A percentile compares a stretch with the other conserved stretches of the same genome.
phyloP scores from a whole-genome alignment of 768 basidiomycete genomes.

The Suillus clintonianus region DNA sequence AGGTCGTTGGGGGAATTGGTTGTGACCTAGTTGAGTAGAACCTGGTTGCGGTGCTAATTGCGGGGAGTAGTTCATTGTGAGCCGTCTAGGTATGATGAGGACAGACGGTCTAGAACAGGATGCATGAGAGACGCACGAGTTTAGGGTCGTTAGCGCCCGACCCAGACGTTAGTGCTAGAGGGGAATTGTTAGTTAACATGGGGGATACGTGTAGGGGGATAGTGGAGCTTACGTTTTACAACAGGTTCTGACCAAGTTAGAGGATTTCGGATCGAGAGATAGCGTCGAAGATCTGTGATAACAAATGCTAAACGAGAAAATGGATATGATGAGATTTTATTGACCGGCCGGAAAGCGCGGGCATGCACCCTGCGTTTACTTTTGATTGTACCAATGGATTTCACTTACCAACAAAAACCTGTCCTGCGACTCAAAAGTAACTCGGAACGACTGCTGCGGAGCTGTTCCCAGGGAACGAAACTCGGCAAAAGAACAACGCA shows the following conservation, averaged over 20 bases:
- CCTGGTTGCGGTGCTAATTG: conserved; percentile 10
- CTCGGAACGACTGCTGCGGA: conserved; percentile 21
- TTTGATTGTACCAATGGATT: conserved; percentile 11
- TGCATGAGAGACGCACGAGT: conserved; percentile 6
- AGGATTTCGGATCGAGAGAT: conserved; percentile 13
- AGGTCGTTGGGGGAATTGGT: conserved; percentile 22
- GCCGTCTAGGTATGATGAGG: neutral
- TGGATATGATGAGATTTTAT: conserved; percentile 12
- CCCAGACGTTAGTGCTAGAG: conserved; percentile 5
- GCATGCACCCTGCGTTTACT: conserved; percentile 4
- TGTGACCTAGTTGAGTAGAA: conserved; percentile 20
- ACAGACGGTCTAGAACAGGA: neutral
- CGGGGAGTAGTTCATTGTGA: neutral
- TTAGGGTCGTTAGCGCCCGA: conserved; percentile 14
- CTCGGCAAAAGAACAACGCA: conserved; percentile 9
- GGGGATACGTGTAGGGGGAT: neutral
- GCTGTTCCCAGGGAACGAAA: conserved; percentile 26
- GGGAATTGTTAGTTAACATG: neutral
- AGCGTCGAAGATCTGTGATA: conserved; percentile 18
- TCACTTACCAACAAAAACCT: conserved; percentile 8
- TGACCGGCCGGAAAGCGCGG: conserved; percentile 15
- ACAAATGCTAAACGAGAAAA: conserved; percentile 14
- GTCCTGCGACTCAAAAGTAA: conserved; percentile 9
- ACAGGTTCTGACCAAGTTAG: conserved; percentile 4
- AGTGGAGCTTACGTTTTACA: conserved; percentile 17